Conservation (phyloP, 2,329 filamentous ascomycete genomes). For the Mycogone perniciosa region DNA sequence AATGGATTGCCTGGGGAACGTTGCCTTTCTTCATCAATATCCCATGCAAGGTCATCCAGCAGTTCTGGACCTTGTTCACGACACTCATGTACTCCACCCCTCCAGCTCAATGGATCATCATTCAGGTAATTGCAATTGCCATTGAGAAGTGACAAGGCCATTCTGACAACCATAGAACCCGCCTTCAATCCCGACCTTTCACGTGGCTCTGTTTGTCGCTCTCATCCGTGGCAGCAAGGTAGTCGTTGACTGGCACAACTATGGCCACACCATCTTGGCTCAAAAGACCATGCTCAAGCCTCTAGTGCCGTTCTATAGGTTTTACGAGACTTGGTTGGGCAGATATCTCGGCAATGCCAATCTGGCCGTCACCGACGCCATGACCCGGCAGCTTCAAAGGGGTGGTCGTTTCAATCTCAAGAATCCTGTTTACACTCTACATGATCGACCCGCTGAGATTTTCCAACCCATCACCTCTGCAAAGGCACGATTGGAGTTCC, state of each 20-base stretch:
- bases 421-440: conserved; percentile 63
- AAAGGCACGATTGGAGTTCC: conserved; percentile 49
- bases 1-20: conserved; percentile 58
- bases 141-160: neutral
- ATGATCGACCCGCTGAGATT: conserved; percentile 78
- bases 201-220: conserved; percentile 66
- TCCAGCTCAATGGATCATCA: conserved; percentile 78
- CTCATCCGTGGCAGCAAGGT: conserved; percentile 73
- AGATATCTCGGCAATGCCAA: conserved; percentile 62
- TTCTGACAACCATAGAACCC: conserved; percentile 58
- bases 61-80: conserved; percentile 64
- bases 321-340: conserved; percentile 71
- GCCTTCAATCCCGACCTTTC: conserved; percentile 85
- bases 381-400: conserved; percentile 64
- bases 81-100: conserved; percentile 67
- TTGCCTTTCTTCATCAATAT: conserved; percentile 72
- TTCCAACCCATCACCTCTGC: conserved; percentile 62
- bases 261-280: conserved; percentile 87
- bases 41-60: conserved; percentile 80
- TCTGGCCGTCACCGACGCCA: conserved; percentile 83
- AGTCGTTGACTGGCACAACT: conserved; percentile 98
- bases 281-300: conserved; percentile 57
- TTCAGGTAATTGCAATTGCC: conserved; percentile 50
- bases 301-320: conserved; percentile 68
- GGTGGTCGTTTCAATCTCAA: conserved; percentile 57